Base-by-base conservation (phyloP, 2,329 filamentous ascomycete genomes). In the Pyrenophora teres region DNA sequence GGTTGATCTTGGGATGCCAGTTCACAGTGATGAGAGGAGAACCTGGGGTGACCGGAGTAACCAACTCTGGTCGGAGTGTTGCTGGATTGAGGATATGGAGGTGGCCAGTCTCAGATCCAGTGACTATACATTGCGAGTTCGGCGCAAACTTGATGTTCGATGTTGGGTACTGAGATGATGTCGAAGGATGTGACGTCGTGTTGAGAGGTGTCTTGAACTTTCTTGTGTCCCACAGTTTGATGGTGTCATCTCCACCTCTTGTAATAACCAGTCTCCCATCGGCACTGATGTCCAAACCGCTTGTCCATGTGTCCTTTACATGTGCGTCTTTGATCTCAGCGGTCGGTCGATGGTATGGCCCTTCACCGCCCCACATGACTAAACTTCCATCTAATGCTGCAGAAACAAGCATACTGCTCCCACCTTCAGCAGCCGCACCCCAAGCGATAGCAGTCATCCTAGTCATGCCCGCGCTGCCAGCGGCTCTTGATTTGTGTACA, bases 201-300 rank as follows among this genome's bases (percentile, higher is more conserved):
- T 91, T 90, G 12, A 99, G 82, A 3, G 94, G 91, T 50, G 88
- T 81, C 71, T 94, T 97, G 80, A 99, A 96, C 69, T 97, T 97
- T 52, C 94, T 86, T 3, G 88, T 95, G 71, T 99, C 94, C 94
- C 94, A 99, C 2, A 97, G 81, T 76, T 97, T 97, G 74, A 99
- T 93, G 2, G 89, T 83, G 69, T 95, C 86, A 74, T 99, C 94
- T 43, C 92, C 93, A 48, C 94, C 94, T 62, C 92, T 83, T 1
- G 92, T 96, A 6, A 97, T 88, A 3, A 97, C 85, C 77, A 97
- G 87, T 52, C 93, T 84, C 8, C 94, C 94, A 71, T 97, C 94
- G 0, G 87, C 80, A 61, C 93, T 97, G 64, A 99, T 88, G 67
- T 96, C 92, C 37, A 99, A 77, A 3, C 93, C 92, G 46, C 92